Conservation (phyloP, 768 basidiomycete genomes). For the Amanita pallidorosea region DNA sequence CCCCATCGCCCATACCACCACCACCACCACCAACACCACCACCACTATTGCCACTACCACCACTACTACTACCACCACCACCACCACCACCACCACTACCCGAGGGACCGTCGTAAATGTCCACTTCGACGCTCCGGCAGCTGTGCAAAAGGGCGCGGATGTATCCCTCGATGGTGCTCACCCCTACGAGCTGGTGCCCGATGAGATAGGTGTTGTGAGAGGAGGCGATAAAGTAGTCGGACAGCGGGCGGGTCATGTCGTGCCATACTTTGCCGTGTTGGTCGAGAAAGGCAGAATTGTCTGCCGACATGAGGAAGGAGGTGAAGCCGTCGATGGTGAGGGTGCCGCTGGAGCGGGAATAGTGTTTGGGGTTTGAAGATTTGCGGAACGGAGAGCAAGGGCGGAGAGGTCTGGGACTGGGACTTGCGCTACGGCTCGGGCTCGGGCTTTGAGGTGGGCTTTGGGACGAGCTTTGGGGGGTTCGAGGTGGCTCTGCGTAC, state of each 20-base stretch:
- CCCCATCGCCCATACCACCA: background rate
- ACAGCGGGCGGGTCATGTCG: conserved; percentile 83
- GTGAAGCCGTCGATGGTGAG: conserved; percentile 59
- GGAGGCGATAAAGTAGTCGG: conserved; percentile 85
- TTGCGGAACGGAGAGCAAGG: background rate
- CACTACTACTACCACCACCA: no score
- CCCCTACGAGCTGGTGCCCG: conserved; percentile 68
- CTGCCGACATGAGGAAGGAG: conserved; percentile 68
- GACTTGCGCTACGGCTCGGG: background rate
- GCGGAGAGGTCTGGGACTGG: background rate
- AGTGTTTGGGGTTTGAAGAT: no score
- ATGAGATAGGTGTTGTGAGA: conserved; percentile 84
- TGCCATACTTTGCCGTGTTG: conserved; percentile 40
- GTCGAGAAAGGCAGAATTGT: conserved; percentile 51
- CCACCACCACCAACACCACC: no score
- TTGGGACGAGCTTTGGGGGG: no score
- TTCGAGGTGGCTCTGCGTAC: conserved; percentile 15
- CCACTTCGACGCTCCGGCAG: conserved; percentile 84
- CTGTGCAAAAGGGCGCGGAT: conserved; percentile 79
- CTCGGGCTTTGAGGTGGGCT: no score
- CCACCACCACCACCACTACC: no score
- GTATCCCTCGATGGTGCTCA: conserved; percentile 76
- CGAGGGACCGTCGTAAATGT: conserved; percentile 56
- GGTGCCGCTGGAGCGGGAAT: background rate
- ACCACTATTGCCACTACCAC: no score